phyloP scores from a whole-genome alignment of 441 rosid genomes.

The Populus hybrid region DNA sequence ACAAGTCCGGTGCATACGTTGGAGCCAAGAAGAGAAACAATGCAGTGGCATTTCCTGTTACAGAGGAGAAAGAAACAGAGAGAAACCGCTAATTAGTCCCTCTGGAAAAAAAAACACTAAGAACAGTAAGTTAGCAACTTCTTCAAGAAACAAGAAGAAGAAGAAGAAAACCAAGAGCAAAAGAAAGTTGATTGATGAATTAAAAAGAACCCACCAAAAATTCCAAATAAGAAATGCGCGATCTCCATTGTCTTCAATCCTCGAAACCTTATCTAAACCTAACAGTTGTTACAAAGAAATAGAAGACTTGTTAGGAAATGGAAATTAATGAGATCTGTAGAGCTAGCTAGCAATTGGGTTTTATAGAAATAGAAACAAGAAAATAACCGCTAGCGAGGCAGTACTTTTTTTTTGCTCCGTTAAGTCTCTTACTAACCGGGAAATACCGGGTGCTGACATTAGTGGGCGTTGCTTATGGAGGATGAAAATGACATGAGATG shows the following conservation, averaged over 20 bases:
- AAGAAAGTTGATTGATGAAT: slow-evolving; percentile 2
- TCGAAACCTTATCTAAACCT: background rate
- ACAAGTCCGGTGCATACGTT: slow-evolving; percentile 33
- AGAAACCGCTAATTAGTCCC: background rate
- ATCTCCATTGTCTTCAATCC: slow-evolving; percentile 37
- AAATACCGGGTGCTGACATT: background rate
- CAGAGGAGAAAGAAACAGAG: background rate
- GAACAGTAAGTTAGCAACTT: background rate
- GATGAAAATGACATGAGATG: no score
- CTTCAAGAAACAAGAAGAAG: background rate
- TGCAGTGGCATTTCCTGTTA: slow-evolving; percentile 81
- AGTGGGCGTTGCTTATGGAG: no score
- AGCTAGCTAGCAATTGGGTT: slow-evolving; percentile 13
- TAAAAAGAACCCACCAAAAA: slow-evolving; percentile 56
- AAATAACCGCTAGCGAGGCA: slow-evolving; percentile 11
- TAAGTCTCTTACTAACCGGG: no score
- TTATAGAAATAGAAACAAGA: slow-evolving; percentile 17
- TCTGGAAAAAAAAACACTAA: background rate
- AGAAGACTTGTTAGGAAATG: background rate
- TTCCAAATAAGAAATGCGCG: slow-evolving; percentile 71
- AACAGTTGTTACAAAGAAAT: background rate
- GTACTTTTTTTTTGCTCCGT: background rate
- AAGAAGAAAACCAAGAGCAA: background rate
- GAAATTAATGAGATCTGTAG: background rate
- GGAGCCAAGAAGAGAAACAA: slow-evolving; percentile 90